phyloP scores from a whole-genome alignment of 306 rosid species.

The Betula pendula region DNA sequence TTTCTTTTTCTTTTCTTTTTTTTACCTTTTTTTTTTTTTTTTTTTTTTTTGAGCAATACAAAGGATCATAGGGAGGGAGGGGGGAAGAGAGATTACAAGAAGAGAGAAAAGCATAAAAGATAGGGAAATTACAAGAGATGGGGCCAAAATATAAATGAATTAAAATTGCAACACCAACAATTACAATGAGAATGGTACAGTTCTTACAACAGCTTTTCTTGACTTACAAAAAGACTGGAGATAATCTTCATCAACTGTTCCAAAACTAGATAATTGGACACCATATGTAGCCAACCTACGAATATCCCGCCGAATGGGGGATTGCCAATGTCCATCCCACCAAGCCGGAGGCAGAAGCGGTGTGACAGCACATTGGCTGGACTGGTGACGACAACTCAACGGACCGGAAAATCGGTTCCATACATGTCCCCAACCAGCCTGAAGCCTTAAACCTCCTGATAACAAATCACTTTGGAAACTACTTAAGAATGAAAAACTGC shows the following conservation, averaged over 20 bases:
- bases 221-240: conserved; percentile 63
- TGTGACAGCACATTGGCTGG: conserved; percentile 71
- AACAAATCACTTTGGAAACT: conserved; percentile 81
- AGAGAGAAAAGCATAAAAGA: too few species aligned
- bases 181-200: conserved; percentile 58
- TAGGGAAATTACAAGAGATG: too few species aligned
- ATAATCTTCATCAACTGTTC: conserved; percentile 51
- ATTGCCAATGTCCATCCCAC: conserved; percentile 95
- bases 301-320: conserved; percentile 73
- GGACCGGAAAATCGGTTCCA: conserved; percentile 96
- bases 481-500: conserved; percentile 65
- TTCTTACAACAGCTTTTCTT: conserved; percentile 60
- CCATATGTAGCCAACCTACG: conserved; percentile 67
- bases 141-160: too few species aligned
- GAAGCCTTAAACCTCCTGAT: conserved; percentile 71
- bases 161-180: conserved; percentile 17
- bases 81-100: too few species aligned
- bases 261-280: conserved; percentile 54
- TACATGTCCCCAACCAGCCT: conserved; percentile 96
- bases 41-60: too few species aligned
- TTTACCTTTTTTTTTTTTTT: too few species aligned
- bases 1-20: too few species aligned
- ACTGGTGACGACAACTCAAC: conserved; percentile 72
- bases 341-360: conserved; percentile 92
- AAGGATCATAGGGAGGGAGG: too few species aligned